Base-by-base conservation (phyloP, 306 rosid species). In the Macrotyloma uniflorum region DNA sequence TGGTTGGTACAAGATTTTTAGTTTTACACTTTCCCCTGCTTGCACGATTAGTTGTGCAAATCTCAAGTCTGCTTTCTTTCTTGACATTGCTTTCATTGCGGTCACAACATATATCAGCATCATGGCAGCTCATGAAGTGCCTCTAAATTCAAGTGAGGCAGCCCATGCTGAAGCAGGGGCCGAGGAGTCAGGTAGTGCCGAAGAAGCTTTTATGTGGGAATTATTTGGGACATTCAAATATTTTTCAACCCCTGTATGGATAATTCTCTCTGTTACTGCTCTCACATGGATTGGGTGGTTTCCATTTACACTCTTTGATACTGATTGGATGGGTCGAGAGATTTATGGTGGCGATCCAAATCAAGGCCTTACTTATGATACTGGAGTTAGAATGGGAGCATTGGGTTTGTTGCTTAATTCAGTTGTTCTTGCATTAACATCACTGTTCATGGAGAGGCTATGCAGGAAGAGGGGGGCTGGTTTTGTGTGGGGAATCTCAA, bases 261-360 rank as follows among this genome's bases (percentile, higher is more conserved):
- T 87, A 74, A 87, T 95, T 72, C 82, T 95, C 32, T 75, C 90
- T 69, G 98, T 95, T 81, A 89, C 89, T 82, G 94, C 97, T 80
- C 87, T 95, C 42, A 92, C 91, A 68, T 92, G 98, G 98, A 84
- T 86, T 67, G 98, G 98, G 19, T 95, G 98, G 98, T 95, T 95
- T 85, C 98, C 98, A 32, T 92, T 95, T 85, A 76, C 79, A 82
- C 98, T 92, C 20, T 95, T 90, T 78, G 98, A 95, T 87, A 95
- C 98, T 70, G 98, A 92, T 74, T 95, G 98, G 98, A 91, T 95
- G 97, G 98, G 98, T 75, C 86, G 98, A 83, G 98, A 95, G 88
- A 91, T 95, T 82, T 95, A 92, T 81, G 98, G 98, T 2, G 98
- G 98, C 69, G 80, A 92, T 88, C 98, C 98, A 82, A 92, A 91